Evolutionary conservation across 163 green algal genomes (phyloP), one percentile per base, ranked within the genome.

Genomic region (Scenedesmus sp.): DNA sequence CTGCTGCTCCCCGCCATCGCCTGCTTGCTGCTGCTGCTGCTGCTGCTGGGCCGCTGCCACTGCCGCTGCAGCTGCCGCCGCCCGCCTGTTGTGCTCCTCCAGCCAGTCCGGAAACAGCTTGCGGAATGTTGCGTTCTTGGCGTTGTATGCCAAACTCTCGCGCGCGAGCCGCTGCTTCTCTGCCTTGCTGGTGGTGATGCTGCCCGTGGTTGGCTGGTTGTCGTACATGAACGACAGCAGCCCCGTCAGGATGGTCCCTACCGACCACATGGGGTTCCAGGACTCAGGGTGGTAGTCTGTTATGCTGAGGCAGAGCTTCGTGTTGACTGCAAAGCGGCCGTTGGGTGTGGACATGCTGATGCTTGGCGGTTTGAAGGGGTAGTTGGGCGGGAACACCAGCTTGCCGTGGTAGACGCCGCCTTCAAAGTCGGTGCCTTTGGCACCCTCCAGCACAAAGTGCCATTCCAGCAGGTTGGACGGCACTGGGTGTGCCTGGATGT

Each of bases 171-270:
- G 88, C 80, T 86, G 90, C 92, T 97, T 97, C 80, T 98, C 94
- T 35, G 76, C 92, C 15, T 88, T 91, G 13, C 65, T 95, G 81
- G 87, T 96, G 22, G 83, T 95, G 61, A 99, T 97, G 89, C 94
- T 96, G 76, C 98, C 98, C 10, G 97, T 99, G 10, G 96, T 98
- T n/a, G 95, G 94, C 86, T 95, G 91, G 0, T 93, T 93, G 81
- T 99, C 97, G 82, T 97, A 93, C 96, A 99, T 98, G 94, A 99
- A 99, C 26, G 94, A 97, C 9, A 98, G 93, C 59, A 99, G 92
- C 3, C 98, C 98, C 0, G 94, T 97, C 16, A 99, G 92, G 22
- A 99, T 99, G 13, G 65, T 95, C 2, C 59, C 56, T 2, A 92
- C 90, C 1, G 56, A 91, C 91, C 92, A 98, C 93, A 97, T 96